Percentiles rank a stretch among this genome's conserved stretches.
These are phyloP conservation scores for Hymenoscyphus scutula DNA, from an alignment of 2,329 filamentous ascomycete genomes.

Conservation along the genomic window DNA sequence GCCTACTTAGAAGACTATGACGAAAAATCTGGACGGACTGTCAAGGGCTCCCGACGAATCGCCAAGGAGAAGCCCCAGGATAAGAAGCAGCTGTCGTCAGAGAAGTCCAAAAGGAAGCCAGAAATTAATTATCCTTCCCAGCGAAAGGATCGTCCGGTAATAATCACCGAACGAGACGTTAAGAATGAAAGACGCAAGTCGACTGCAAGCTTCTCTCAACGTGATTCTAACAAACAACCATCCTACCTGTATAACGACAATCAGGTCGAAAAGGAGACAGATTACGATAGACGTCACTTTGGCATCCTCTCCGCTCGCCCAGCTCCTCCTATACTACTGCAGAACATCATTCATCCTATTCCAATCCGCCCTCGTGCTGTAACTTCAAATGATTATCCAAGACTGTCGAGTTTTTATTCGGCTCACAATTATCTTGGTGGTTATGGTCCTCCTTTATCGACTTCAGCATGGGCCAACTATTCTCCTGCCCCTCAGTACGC, in stretches of 20 bases:
- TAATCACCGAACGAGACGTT: conserved; percentile 21
- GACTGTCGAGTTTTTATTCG: conserved; percentile 27
- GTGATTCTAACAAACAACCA: conserved; percentile 21
- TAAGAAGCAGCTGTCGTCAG: conserved; percentile 16
- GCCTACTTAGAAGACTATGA: conserved; percentile 32
- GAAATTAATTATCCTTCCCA: conserved; percentile 16
- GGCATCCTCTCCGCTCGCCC: conserved; percentile 15
- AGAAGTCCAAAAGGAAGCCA: conserved; percentile 16
- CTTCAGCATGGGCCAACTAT: conserved; percentile 25
- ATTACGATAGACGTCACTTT: conserved; percentile 30
- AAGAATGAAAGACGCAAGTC: conserved; percentile 31
- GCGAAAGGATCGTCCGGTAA: conserved; percentile 8
- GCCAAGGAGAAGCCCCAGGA: conserved; percentile 27
- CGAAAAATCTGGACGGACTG: conserved; percentile 25
- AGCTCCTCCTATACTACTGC: conserved; percentile 16
- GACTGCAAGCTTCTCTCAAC: conserved; percentile 24
- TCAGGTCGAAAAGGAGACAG: not conserved
- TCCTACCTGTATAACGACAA: no score
- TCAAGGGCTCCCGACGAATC: conserved; percentile 26
- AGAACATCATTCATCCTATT: conserved; percentile 21
- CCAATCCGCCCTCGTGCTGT: conserved; percentile 28
- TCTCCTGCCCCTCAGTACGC: conserved; percentile 11
- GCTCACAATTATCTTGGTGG: conserved; percentile 14
- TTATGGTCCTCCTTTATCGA: conserved; percentile 28
- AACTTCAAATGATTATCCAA: conserved; percentile 25